Evolutionary conservation across 352 stramenopile species (phyloP), one percentile per base, ranked within the genome.

Genomic region (Phytophthora brassicae): DNA sequence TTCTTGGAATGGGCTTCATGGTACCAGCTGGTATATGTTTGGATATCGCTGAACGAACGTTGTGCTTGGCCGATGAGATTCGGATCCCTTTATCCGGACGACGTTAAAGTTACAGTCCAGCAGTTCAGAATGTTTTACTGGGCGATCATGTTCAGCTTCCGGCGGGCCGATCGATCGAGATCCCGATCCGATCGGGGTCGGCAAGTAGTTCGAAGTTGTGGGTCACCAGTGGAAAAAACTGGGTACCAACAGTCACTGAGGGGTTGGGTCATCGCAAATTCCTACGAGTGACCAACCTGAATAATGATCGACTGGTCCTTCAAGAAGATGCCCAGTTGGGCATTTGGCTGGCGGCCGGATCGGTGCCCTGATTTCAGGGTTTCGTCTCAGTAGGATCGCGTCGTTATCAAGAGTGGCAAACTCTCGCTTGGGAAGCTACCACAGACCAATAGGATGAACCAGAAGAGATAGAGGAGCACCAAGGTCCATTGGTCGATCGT

Each of bases 391-490:
- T 48, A 9, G 33, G 38, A 33, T 67, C 51, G 1, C 20, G 39
- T 6, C 47, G 51, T 2, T 59, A 68, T 16, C 9, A 12, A 1
- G 60, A 68, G n/a, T 68, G 60, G 60, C 29, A 63, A 13, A 59
- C 39, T 68, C n/a, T n/a, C 0, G 53, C 59, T 0, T 24, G 24
- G 6, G 14, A 64, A n/a, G 39, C 56, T 5, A 57, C 49, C 11
- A 35, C 38, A 17, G 43, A 61, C 22, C n/a, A n/a, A n/a, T n/a
- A n/a, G n/a, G 26, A 2, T 12, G 31, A 12, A 4, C 1, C 20
- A 9, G 19, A 23, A 3, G 23, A 29, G 13, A 8, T 0, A 9
- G n/a, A 28, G 31, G 19, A 13, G 4, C 31, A 11, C 16, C 6
- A n/a, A 6, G 31, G 4, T n/a, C 31, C 31, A 6, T 3, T 38